Conservation (phyloP, 371 early-diverging fungal genomes). For the Capillidium rhysosporum region DNA sequence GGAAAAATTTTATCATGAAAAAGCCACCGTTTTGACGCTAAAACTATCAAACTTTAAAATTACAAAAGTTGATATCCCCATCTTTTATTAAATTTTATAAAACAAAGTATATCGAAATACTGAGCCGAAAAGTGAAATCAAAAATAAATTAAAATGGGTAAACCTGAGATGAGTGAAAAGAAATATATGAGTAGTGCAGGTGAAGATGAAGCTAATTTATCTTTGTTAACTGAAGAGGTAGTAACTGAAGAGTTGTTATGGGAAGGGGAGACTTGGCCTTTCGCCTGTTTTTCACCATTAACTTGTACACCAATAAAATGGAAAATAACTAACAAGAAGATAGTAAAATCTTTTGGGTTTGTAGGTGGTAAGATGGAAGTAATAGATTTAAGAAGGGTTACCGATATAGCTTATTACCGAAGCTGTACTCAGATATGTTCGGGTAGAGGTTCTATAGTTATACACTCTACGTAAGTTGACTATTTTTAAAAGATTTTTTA, state of each 20-base stretch:
- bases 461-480: slow-evolving; percentile 4
- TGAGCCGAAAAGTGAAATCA: too few relatives aligned
- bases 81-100: too few relatives aligned
- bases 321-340: neutral
- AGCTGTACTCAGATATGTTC: neutral
- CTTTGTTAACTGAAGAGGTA: too few relatives aligned
- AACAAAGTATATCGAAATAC: too few relatives aligned
- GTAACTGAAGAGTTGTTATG: neutral
- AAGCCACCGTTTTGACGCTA: too few relatives aligned
- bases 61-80: too few relatives aligned
- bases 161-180: too few relatives aligned
- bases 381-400: slow-evolving; percentile 1
- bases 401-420: slow-evolving; percentile 1
- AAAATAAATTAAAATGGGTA: too few relatives aligned
- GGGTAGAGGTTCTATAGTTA: slow-evolving; percentile 1
- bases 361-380: neutral
- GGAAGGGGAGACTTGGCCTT: slow-evolving; percentile 4
- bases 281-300: neutral
- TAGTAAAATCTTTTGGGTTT: neutral
- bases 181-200: too few relatives aligned
- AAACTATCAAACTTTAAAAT: too few relatives aligned
- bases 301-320: neutral
- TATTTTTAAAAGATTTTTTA: neutral
- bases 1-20: too few relatives aligned
- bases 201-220: too few relatives aligned